Percentiles rank a stretch among this genome's conserved stretches.
Evolutionary conservation across 192 early-diverging fungal species (phyloP).

Genomic region (Coemansia sp.): DNA sequence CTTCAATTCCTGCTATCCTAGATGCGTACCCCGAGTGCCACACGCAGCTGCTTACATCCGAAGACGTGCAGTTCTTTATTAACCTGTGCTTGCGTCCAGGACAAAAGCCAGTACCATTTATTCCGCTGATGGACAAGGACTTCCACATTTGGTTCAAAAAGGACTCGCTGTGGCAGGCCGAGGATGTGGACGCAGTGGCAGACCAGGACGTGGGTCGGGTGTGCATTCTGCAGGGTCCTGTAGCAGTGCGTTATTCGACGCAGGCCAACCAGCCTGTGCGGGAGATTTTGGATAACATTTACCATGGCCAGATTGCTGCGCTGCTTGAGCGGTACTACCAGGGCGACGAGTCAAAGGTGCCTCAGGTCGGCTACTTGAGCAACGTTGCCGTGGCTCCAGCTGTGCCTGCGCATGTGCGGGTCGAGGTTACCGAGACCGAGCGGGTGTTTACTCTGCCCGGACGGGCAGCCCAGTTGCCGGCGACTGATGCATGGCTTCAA

Average conservation of each 20-base stretch:
- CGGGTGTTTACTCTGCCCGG: conserved; percentile 21
- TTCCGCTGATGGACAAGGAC: conserved; percentile 88
- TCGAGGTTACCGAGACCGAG: conserved; percentile 15
- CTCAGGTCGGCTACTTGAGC: conserved; percentile 75
- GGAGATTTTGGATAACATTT: conserved; percentile 87
- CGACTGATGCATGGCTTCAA: conserved; percentile 41
- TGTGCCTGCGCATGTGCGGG: conserved; percentile 20
- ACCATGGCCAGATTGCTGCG: conserved; percentile 73
- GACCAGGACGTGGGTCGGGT: conserved; percentile 85
- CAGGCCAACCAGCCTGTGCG: conserved; percentile 85
- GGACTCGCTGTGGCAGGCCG: conserved; percentile 95
- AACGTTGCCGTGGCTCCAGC: conserved; percentile 40
- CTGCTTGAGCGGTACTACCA: conserved; percentile 78
- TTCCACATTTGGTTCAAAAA: conserved; percentile 99
- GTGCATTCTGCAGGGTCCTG: conserved; percentile 89
- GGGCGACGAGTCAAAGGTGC: conserved; percentile 61
- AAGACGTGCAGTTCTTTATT: conserved; percentile 49
- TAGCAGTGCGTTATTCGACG: conserved; percentile 76
- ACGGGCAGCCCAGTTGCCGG: conserved; percentile 17
- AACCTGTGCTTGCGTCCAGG: conserved; percentile 46
- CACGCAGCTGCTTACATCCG: conserved; percentile 44
- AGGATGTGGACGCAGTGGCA: conserved; percentile 85
- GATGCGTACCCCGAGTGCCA: conserved; percentile 26
- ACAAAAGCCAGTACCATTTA: conserved; percentile 93
- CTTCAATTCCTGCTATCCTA: conserved; percentile 37